phyloP scores from a whole-genome alignment of 208 protist species.

The Trypanosoma vivax region DNA sequence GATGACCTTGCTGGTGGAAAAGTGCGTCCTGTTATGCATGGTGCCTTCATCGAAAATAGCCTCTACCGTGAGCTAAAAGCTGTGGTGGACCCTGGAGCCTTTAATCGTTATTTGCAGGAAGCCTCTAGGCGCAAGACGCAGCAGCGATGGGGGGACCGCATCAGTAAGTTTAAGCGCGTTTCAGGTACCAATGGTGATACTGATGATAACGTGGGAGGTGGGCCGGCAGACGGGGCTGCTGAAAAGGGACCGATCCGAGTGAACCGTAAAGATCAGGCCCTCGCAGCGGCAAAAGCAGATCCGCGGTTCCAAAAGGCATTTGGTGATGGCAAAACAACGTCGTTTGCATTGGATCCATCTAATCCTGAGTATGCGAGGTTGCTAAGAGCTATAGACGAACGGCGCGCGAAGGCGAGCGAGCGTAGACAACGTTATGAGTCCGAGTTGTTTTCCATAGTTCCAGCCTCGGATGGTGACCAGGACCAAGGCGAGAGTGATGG shows the following conservation, averaged over 20 bases:
- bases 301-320: conserved; percentile 73
- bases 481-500: not conserved
- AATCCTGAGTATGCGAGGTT: conserved; percentile 84
- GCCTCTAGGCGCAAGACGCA: conserved; percentile 50
- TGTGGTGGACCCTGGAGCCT: conserved; percentile 86
- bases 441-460: conserved; percentile 72
- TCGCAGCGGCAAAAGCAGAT: conserved; percentile 53
- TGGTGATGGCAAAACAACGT: conserved; percentile 27
- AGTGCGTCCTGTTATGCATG: conserved; percentile 96
- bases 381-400: conserved; percentile 69
- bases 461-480: conserved; percentile 28
- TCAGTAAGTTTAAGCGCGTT: conserved; percentile 73
- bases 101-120: conserved; percentile 73
- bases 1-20: conserved; percentile 91
- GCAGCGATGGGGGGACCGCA: conserved; percentile 69
- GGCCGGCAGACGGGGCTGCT: not conserved
- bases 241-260: not conserved
- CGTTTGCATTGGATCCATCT: conserved; percentile 62
- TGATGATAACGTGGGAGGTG: conserved; percentile 5
- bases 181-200: not conserved
- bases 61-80: conserved; percentile 83
- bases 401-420: conserved; percentile 51
- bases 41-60: conserved; percentile 95
- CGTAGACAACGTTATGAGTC: conserved; percentile 69
- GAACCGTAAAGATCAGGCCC: conserved; percentile 10